Percentiles rank a stretch among this genome's conserved stretches.
These are phyloP conservation scores for Penicillium janthinellum DNA, from an alignment of 2,329 filamentous ascomycete species.

Conservation along the genomic window DNA sequence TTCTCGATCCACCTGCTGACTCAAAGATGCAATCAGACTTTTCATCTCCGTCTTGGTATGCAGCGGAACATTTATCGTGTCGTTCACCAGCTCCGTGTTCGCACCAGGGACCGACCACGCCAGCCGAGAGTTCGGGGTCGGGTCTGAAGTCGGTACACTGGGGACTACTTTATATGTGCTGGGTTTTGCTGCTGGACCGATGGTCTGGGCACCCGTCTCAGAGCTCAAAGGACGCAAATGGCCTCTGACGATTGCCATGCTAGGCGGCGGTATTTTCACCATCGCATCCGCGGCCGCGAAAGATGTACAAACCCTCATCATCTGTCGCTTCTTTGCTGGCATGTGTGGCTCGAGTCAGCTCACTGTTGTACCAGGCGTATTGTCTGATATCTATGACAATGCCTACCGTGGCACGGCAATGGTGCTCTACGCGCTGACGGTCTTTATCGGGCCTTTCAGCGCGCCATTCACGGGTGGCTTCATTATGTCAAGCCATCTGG, in stretches of 20 bases:
- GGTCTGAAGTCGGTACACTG: constrained; percentile 44
- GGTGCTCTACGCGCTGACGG: constrained; percentile 50
- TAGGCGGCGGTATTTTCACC: constrained; percentile 47
- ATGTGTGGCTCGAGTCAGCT: constrained; percentile 48
- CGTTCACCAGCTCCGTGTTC: constrained; percentile 63
- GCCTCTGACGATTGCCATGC: constrained; percentile 49
- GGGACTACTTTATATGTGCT: constrained; percentile 52
- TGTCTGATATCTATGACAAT: constrained; percentile 54
- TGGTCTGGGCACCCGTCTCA: constrained; percentile 63
- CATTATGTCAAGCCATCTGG: constrained; percentile 48
- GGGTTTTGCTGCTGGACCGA: constrained; percentile 56
- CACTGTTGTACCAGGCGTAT: constrained; percentile 45
- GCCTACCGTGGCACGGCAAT: constrained; percentile 43
- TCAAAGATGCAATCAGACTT: constrained; percentile 16
- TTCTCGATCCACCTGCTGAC: neutral
- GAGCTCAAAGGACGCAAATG: constrained; percentile 61
- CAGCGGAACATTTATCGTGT: constrained; percentile 53
- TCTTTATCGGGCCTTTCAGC: constrained; percentile 50
- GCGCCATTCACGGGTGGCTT: constrained; percentile 56
- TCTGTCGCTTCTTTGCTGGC: constrained; percentile 50
- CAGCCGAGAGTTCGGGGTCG: constrained; percentile 50
- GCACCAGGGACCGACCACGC: constrained; percentile 63
- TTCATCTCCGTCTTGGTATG: constrained; percentile 28
- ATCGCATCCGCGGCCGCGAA: constrained; percentile 47
- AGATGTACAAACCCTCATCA: constrained; percentile 43